phyloP scores from a whole-genome alignment of 441 rosid genomes.

The Brassica balearica region DNA sequence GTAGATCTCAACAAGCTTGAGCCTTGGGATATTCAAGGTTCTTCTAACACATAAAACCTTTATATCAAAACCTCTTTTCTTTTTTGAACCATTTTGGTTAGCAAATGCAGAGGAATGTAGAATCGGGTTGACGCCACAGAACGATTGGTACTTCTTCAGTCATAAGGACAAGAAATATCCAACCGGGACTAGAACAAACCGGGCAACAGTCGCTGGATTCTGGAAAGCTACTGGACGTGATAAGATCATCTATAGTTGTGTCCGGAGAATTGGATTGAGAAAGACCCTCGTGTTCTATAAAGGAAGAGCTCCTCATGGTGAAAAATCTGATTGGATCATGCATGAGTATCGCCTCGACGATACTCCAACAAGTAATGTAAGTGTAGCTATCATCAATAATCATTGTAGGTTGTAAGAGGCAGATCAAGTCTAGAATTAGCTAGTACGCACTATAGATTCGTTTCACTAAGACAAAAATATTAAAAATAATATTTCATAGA shows the following conservation, averaged over 20 bases:
- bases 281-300: slow-evolving; percentile 92
- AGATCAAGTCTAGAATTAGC: background rate
- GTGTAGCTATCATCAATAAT: slow-evolving; percentile 21
- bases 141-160: slow-evolving; percentile 97
- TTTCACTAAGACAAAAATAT: too few relatives aligned
- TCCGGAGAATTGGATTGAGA: slow-evolving; percentile 81
- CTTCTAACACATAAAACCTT: background rate
- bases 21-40: slow-evolving; percentile 99
- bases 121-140: slow-evolving; percentile 93
- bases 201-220: slow-evolving; percentile 93
- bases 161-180: slow-evolving; percentile 98
- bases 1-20: slow-evolving; percentile 98
- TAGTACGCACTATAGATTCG: background rate
- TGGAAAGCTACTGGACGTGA: slow-evolving; percentile 99
- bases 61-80: background rate
- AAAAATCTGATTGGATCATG: slow-evolving; percentile 99
- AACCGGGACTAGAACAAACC: slow-evolving; percentile 89
- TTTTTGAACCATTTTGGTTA: slow-evolving; percentile 14
- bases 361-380: slow-evolving; percentile 50
- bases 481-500: too few relatives aligned
- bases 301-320: slow-evolving; percentile 97
- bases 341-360: slow-evolving; percentile 93
- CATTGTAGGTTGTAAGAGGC: background rate
- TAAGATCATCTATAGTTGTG: slow-evolving; percentile 81
- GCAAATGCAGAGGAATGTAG: slow-evolving; percentile 75